Base-by-base conservation (phyloP, 768 basidiomycete species). In the Leccinum broughii region DNA sequence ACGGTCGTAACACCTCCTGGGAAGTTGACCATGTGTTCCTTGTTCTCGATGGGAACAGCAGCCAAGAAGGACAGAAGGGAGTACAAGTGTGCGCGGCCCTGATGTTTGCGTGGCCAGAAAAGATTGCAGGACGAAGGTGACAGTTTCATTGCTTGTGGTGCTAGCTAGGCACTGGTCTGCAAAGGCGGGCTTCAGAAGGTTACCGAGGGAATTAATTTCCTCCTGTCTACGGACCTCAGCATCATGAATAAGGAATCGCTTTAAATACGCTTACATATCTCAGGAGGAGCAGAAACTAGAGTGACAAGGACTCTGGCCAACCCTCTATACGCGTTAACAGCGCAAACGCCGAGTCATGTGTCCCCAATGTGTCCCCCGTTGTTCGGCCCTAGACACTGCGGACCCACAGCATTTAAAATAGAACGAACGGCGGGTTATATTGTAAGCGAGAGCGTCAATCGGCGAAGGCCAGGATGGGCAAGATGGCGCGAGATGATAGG, bases 31-130 rank as follows among this genome's bases (percentile, higher is more conserved):
- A 26, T 32, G 56, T 30, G 52, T 59, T 59, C 61, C 57, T 50
- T 57, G 17, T 50, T 14, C 20, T 17, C 3, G 50, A 53, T 51
- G 60, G 24, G 44, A 57, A 59, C 32, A 62, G 50, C 50, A 46
- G 49, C 35, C 62, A 83, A 82, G 54, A 93, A 94, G 73, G 95
- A 95, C 57, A 11, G 20, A 51, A 15, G 86, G 85, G 13, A 94
- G 93, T 39, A 93, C 95, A 71, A 96, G 93, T 60, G 84, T 83
- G 59, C 92, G 89, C 58, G 92, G 93, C 74, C 97, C 95, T 9
- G 62, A 34, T 46, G 17, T 34, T 53, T 51, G 59, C 41, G 93
- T 91, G 39, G 49, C 41, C 28, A 59, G 14, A 30, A 22, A 26
- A n/a, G 24, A 37, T 51, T 32, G 55, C 24, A 13, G 44, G 8